A percentile compares a stretch with the other conserved stretches of the same genome.
Conservation (phyloP, 805 yeast species). For the Cyberlindnera amylophila region DNA sequence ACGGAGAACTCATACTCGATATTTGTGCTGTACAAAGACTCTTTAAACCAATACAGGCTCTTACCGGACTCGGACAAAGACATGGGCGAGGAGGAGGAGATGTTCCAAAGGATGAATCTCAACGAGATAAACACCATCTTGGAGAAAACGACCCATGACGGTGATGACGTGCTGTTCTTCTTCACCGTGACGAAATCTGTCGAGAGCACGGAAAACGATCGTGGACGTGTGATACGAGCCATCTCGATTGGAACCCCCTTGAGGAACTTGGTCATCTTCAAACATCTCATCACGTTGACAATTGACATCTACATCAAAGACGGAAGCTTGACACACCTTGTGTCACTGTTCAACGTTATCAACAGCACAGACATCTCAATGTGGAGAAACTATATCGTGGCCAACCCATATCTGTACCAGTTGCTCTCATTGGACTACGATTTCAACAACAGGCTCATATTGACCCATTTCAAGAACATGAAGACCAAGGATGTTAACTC, state of each 20-base stretch:
- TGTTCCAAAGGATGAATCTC: constrained; percentile 11
- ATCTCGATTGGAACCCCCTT: constrained; percentile 55
- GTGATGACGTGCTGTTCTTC: constrained; percentile 44
- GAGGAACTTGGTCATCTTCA: constrained; percentile 51
- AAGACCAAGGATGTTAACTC: constrained; percentile 11
- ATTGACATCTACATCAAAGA: constrained; percentile 35
- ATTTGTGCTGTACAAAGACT: constrained; percentile 46
- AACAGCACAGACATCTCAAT: constrained; percentile 23
- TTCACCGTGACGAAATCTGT: constrained; percentile 53
- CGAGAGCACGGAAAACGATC: constrained; percentile 33
- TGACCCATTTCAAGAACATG: constrained; percentile 24
- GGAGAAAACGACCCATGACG: constrained; percentile 16
- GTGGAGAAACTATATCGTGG: constrained; percentile 17
- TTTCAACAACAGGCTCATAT: constrained; percentile 20
- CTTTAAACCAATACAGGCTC: constrained; percentile 18
- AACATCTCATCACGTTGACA: constrained; percentile 52
- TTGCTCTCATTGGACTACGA: constrained; percentile 19
- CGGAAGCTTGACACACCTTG: constrained; percentile 18
- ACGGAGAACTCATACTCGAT: constrained; percentile 56
- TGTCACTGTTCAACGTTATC: constrained; percentile 21
- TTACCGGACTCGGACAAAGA: constrained; percentile 21
- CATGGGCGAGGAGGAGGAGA: constrained; percentile 14
- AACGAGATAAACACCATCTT: constrained; percentile 22
- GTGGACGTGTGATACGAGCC: constrained; percentile 61
- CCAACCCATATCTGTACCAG: constrained; percentile 16